phyloP scores from a whole-genome alignment of 345 rosid species.

The Pelargonium nanum region DNA sequence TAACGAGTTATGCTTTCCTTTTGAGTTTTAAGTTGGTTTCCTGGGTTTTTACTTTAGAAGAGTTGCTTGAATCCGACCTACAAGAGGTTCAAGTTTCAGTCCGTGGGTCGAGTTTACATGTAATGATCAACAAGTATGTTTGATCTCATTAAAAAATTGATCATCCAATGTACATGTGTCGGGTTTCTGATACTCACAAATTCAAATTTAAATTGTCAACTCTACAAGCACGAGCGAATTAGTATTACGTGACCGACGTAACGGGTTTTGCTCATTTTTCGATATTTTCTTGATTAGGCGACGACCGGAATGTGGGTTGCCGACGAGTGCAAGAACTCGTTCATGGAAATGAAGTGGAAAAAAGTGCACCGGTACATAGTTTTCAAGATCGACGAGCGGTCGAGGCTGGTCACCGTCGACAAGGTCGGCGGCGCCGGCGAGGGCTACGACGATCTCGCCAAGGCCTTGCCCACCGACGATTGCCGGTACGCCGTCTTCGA shows the following conservation, averaged over 20 bases:
- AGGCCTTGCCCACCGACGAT: slow-evolving; percentile 69
- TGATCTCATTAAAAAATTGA: no score
- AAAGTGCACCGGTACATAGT: slow-evolving; percentile 74
- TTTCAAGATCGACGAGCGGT: slow-evolving; percentile 90
- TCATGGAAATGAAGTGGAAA: slow-evolving; percentile 97
- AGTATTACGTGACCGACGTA: not conserved
- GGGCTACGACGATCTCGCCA: slow-evolving; percentile 62
- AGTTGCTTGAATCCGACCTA: no score
- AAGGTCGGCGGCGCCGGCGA: slow-evolving; percentile 86
- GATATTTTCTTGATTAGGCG: slow-evolving; percentile 32
- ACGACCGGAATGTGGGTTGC: slow-evolving; percentile 88
- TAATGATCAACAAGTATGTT: no score
- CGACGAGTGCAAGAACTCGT: slow-evolving; percentile 79
- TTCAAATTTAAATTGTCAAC: no score
- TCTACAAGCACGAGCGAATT: no score
- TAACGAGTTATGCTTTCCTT: no score
- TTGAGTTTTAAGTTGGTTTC: no score
- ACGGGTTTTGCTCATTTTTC: not conserved
- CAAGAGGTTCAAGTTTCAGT: no score
- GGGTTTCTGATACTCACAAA: no score
- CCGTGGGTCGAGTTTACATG: no score
- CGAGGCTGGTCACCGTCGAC: slow-evolving; percentile 72
- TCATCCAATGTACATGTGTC: no score
- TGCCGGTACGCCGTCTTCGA: slow-evolving; percentile 91
- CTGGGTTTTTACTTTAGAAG: no score